Evolutionary conservation across 805 yeast genomes (phyloP).

Genomic region (Lipomyces japonicus): DNA sequence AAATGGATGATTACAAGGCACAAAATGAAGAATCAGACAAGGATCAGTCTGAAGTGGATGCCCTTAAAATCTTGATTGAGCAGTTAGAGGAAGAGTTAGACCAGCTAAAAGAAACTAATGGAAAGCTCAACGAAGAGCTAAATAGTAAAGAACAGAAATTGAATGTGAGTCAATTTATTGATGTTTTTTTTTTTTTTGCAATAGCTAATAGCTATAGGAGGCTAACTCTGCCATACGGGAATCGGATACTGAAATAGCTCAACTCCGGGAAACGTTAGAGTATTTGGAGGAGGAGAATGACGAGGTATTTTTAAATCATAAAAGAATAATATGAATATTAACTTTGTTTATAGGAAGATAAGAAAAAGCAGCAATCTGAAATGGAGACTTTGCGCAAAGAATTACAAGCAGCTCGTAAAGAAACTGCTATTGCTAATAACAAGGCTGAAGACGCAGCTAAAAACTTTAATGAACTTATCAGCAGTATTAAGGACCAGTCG

Average conservation of each 20-base stretch:
- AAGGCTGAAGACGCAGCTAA: background rate
- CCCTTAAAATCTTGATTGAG: conserved; percentile 4
- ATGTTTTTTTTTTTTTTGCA: background rate
- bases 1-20: conserved; percentile 25
- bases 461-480: background rate
- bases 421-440: background rate
- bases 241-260: conserved; percentile 7
- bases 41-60: conserved; percentile 12
- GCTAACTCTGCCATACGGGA: too few relatives aligned
- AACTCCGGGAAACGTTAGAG: conserved; percentile 17
- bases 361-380: background rate
- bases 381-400: background rate
- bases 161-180: background rate
- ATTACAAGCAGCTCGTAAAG: background rate
- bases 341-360: background rate
- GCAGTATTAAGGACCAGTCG: background rate
- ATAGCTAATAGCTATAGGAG: conserved; percentile 2
- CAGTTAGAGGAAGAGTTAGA: conserved; percentile 19
- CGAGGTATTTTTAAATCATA: background rate
- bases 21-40: conserved; percentile 22
- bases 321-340: background rate
- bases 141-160: conserved; percentile 4
- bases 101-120: conserved; percentile 11
- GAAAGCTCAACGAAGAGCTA: conserved; percentile 7
- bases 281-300: conserved; percentile 2